phyloP scores from a whole-genome alignment of 495 filamentous ascomycete species.

The Neurospora sp. region DNA sequence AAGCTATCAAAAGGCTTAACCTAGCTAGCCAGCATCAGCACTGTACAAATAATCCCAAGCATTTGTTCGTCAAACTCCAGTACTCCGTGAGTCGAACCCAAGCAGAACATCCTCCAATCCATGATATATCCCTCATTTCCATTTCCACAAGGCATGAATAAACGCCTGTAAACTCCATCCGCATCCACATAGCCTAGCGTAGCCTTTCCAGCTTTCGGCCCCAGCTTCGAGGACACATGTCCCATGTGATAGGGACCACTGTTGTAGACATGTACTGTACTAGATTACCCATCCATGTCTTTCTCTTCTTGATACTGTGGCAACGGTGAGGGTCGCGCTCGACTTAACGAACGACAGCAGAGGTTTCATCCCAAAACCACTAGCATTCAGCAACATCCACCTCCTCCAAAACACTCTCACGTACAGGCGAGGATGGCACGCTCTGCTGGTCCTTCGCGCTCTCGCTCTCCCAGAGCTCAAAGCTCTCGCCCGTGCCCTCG shows the following conservation, averaged over 20 bases:
- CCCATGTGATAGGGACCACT: background rate
- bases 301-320: too few species aligned
- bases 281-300: background rate
- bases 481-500: constrained; percentile 41
- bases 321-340: background rate
- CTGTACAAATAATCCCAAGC: background rate
- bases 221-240: background rate
- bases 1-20: background rate
- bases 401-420: background rate
- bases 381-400: background rate
- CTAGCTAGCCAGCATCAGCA: background rate
- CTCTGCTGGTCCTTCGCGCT: constrained; percentile 43
- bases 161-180: background rate
- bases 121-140: background rate
- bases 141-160: background rate
- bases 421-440: constrained; percentile 13
- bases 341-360: background rate
- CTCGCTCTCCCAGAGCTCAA: constrained; percentile 57
- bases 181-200: background rate
- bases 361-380: background rate
- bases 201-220: background rate
- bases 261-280: background rate
- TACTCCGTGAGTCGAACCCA: background rate
- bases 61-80: background rate
- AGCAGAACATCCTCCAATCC: background rate